Conservation (phyloP, 257 asterid genomes). For the Echium plantagineum region DNA sequence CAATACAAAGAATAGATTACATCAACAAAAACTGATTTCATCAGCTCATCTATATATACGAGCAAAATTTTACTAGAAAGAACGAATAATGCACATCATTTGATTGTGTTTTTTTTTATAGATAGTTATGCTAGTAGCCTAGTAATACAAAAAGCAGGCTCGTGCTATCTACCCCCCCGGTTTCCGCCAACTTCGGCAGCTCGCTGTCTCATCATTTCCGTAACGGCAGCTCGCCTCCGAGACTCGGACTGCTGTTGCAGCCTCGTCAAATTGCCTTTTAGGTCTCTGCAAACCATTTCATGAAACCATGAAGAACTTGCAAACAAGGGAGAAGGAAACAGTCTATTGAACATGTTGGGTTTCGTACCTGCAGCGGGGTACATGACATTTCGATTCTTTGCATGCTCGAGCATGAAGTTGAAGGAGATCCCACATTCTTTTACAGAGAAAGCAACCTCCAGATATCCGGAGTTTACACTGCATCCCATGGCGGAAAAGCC, state of each 20-base stretch:
- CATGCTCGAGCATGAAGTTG: constrained; percentile 97
- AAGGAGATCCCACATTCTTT: constrained; percentile 98
- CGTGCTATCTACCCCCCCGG: not conserved
- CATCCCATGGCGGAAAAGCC: constrained; percentile 96
- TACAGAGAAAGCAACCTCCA: constrained; percentile 85
- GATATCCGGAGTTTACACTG: constrained; percentile 71
- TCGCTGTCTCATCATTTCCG: constrained; percentile 44
- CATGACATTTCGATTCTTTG: constrained; percentile 77
- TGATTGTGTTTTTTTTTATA: no score
- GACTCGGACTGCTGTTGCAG: constrained; percentile 61
- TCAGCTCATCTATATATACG: not conserved
- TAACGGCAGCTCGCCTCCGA: constrained; percentile 55
- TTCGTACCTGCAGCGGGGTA: constrained; percentile 96
- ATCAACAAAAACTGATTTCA: not conserved
- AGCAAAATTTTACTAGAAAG: not conserved
- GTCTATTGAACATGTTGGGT: not conserved
- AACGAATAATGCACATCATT: not conserved
- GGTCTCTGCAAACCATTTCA: constrained; percentile 30
- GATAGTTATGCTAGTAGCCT: no score
- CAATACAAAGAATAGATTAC: not conserved
- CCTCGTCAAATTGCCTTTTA: constrained; percentile 50
- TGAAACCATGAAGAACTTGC: not conserved
- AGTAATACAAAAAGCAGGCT: no score
- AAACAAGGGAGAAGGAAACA: not conserved
- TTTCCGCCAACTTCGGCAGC: constrained; percentile 11